Percentiles rank a stretch among this genome's conserved stretches.
These are phyloP conservation scores for Leptographium radiaticola DNA, from an alignment of 2,329 filamentous ascomycete species.

Conservation along the genomic window DNA sequence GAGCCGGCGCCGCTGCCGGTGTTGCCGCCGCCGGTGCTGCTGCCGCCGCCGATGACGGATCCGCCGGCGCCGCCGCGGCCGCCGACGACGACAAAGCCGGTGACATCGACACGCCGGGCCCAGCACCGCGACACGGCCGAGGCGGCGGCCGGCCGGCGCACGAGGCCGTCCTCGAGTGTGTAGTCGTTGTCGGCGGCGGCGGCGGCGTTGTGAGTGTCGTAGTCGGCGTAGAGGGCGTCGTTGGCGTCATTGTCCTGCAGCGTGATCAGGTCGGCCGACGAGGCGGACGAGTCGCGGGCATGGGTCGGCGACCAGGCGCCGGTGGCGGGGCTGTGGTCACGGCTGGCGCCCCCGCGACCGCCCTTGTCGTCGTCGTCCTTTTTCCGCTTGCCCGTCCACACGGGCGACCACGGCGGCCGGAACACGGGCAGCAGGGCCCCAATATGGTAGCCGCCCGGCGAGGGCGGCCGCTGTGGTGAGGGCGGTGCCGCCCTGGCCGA, in stretches of 20 bases:
- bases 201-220: neutral
- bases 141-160: neutral
- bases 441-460: neutral
- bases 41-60: constrained; percentile 8
- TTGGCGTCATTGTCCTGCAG: constrained; percentile 46
- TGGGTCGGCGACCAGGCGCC: neutral
- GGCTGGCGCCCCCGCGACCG: no score
- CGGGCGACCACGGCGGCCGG: neutral
- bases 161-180: neutral
- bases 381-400: neutral
- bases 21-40: neutral
- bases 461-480: no score
- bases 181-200: neutral
- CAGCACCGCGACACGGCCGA: constrained; percentile 34
- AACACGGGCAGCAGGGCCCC: neutral
- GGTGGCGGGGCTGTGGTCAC: neutral
- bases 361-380: neutral
- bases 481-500: no score
- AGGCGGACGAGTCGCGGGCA: constrained; percentile 6
- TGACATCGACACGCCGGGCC: constrained; percentile 49
- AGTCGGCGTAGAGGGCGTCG: neutral
- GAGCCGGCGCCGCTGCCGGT: neutral
- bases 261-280: constrained; percentile 28
- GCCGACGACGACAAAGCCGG: constrained; percentile 43
- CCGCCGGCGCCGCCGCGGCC: constrained; percentile 26